Percentiles rank a stretch among this genome's conserved stretches.
Conservation (phyloP, 495 filamentous ascomycete genomes). For the Penicillium odoratum region DNA sequence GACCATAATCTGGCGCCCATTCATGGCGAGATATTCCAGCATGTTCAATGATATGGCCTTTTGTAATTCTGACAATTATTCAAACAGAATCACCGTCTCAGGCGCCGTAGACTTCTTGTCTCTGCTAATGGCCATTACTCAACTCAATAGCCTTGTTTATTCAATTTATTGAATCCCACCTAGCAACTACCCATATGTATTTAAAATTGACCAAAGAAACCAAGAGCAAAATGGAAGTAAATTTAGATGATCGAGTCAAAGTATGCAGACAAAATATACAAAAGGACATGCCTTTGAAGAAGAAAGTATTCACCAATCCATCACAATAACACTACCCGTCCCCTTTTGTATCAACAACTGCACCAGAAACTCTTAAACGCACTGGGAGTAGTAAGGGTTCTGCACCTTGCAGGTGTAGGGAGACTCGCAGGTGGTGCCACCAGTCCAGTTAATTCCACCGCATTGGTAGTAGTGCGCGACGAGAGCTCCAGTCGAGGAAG, state of each 20-base stretch:
- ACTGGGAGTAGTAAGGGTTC: conserved; percentile 57
- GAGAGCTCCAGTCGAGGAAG: conserved; percentile 19
- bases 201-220: too few species aligned
- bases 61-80: too few species aligned
- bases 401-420: conserved; percentile 43
- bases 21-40: too few species aligned
- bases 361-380: conserved; percentile 27
- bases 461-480: conserved; percentile 47
- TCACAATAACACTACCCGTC: background rate
- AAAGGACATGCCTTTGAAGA: conserved; percentile 8
- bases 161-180: too few species aligned
- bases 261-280: conserved; percentile 11
- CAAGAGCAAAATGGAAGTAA: background rate
- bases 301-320: conserved; percentile 7
- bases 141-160: too few species aligned
- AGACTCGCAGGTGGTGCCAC: conserved; percentile 46
- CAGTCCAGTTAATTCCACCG: conserved; percentile 51
- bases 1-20: too few species aligned
- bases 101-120: too few species aligned
- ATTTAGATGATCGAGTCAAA: background rate
- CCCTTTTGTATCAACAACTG: background rate
- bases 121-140: too few species aligned
- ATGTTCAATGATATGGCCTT: too few species aligned
- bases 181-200: too few species aligned
- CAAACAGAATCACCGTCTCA: too few species aligned